These are phyloP conservation scores for Hirschioporus abietinus DNA, from an alignment of 768 basidiomycete species.

Conservation along the genomic window DNA sequence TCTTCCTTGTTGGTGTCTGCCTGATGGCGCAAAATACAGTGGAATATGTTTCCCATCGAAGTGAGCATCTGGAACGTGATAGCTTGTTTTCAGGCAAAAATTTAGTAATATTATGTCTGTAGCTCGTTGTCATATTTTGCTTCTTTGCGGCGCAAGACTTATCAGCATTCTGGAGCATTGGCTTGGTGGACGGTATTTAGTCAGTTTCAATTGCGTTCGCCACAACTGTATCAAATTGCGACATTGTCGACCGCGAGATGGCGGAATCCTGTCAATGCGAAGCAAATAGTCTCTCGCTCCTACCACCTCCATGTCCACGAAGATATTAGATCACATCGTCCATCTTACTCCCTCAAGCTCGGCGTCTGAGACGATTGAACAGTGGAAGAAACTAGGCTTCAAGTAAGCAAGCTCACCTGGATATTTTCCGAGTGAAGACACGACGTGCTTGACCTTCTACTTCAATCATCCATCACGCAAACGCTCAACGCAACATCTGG, in stretches of 20 bases:
- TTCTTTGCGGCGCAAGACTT: no score
- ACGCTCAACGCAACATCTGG: neutral
- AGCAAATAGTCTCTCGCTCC: neutral
- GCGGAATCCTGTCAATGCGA: no score
- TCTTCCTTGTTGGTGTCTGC: no score
- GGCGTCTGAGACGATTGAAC: conserved; percentile 40
- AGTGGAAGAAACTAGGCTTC: conserved; percentile 62
- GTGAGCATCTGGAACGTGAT: no score
- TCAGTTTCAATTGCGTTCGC: no score
- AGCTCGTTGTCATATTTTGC: no score
- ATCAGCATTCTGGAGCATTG: no score
- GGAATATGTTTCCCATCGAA: no score
- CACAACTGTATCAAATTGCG: neutral
- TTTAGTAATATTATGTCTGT: no score
- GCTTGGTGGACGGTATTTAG: no score
- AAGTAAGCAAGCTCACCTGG: conserved; percentile 36
- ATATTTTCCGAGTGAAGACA: neutral
- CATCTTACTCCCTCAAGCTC: conserved; percentile 65
- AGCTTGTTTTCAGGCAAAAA: no score
- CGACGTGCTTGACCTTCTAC: neutral
- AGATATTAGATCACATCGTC: conserved; percentile 61
- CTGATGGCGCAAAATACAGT: no score
- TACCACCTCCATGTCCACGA: conserved; percentile 25
- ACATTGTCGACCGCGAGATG: neutral
- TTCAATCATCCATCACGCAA: neutral